Percentiles rank a stretch among this genome's conserved stretches.
Conservation (phyloP, 257 asterid genomes). For the Linderniella brevidens region DNA sequence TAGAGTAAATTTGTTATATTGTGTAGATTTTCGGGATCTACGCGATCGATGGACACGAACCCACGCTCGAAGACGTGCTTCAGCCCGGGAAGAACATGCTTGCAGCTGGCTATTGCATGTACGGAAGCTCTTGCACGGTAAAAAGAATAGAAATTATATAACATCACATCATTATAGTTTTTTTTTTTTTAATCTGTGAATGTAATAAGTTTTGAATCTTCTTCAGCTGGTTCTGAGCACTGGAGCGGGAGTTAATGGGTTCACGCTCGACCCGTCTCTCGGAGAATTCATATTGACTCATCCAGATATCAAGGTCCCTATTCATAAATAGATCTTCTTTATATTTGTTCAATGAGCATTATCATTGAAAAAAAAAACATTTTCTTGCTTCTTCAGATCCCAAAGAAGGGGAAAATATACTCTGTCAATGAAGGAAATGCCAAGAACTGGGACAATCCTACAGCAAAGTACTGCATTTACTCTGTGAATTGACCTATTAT, state of each 20-base stretch:
- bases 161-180: not conserved
- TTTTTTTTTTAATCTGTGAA: not conserved
- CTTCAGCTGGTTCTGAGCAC: conserved; percentile 72
- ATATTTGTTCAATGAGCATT: too few species aligned
- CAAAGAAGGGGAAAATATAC: conserved; percentile 70
- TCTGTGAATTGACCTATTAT: not conserved
- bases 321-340: too few species aligned
- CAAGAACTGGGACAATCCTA: conserved; percentile 85
- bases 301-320: conserved; percentile 67
- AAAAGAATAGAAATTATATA: not conserved
- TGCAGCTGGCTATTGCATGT: conserved; percentile 97
- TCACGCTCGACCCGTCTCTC: conserved; percentile 94
- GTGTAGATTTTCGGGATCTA: conserved; percentile 79
- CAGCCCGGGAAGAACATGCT: conserved; percentile 92
- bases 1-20: conserved; percentile 9
- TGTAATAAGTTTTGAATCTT: not conserved
- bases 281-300: conserved; percentile 97
- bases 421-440: conserved; percentile 97
- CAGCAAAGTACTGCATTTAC: conserved; percentile 43
- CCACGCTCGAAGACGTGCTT: conserved; percentile 61
- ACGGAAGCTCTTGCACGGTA: conserved; percentile 97
- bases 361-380: too few species aligned
- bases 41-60: conserved; percentile 45
- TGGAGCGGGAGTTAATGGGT: conserved; percentile 85
- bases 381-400: conserved; percentile 33